These are phyloP conservation scores for Blastocystis sp. DNA, from an alignment of 352 stramenopile genomes.

Conservation along the genomic window DNA sequence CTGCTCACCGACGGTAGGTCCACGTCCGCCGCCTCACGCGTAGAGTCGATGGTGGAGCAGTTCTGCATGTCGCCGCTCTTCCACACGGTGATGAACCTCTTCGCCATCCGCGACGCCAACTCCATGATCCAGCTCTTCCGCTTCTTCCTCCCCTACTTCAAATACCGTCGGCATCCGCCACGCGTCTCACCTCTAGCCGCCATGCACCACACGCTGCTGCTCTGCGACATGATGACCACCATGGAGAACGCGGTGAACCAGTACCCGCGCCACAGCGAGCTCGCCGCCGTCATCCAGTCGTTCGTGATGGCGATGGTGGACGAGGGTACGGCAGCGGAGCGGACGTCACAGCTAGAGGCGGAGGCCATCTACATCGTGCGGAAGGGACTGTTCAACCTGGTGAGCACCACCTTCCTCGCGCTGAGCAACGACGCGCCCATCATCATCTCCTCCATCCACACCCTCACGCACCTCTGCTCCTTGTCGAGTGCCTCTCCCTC, in stretches of 20 bases:
- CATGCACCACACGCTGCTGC: slow-evolving; percentile 1
- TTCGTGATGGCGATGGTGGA: background rate
- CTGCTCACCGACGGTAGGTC: background rate
- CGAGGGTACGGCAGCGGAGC: background rate
- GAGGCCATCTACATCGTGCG: background rate
- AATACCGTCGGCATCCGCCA: background rate
- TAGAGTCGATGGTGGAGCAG: background rate
- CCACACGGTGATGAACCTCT: background rate
- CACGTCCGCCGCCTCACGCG: background rate
- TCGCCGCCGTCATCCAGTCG: background rate
- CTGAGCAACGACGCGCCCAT: background rate
- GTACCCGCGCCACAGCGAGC: slow-evolving; percentile 25
- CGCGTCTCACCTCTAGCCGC: background rate
- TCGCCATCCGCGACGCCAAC: background rate
- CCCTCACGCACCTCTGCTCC: slow-evolving; percentile 11
- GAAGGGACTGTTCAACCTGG: background rate
- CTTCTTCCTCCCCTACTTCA: background rate
- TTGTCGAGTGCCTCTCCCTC: background rate
- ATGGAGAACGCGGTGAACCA: background rate
- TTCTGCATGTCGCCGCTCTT: background rate
- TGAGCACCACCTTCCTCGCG: slow-evolving; percentile 22
- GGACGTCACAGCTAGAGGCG: background rate
- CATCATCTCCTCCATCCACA: background rate
- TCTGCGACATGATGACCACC: background rate
- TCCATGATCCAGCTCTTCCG: slow-evolving; percentile 11